phyloP scores from a whole-genome alignment of 768 basidiomycete genomes.

The Dioszegia aurantiaca region DNA sequence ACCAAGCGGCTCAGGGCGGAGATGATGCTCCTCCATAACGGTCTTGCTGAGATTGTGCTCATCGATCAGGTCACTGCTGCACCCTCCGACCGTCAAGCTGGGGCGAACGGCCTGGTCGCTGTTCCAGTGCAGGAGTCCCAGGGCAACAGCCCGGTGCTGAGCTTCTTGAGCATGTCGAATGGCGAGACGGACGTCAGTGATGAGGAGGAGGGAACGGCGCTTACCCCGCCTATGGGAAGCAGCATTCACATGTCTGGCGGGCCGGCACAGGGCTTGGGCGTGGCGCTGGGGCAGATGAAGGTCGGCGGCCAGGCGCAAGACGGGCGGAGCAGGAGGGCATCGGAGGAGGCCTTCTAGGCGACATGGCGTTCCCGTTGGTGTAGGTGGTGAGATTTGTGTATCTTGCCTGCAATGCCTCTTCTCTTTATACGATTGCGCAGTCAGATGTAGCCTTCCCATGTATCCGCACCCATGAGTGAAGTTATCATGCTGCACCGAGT shows the following conservation, averaged over 20 bases:
- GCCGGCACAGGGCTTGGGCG: not conserved
- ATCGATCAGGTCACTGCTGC: not conserved
- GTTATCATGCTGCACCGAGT: too few species aligned
- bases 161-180: conserved; percentile 5
- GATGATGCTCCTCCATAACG: conserved; percentile 24
- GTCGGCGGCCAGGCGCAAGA: not conserved
- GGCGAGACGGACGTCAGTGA: conserved; percentile 17
- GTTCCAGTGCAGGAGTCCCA: not conserved
- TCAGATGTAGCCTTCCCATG: not conserved
- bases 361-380: not conserved
- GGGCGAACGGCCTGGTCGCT: not conserved
- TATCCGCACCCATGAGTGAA: too few species aligned
- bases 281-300: not conserved
- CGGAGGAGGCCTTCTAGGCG: conserved; percentile 1
- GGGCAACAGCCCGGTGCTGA: conserved; percentile 8
- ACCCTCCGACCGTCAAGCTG: not conserved
- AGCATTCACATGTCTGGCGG: conserved; percentile 14
- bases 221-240: conserved; percentile 27
- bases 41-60: conserved; percentile 1
- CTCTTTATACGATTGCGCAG: not conserved
- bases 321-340: not conserved
- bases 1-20: conserved; percentile 25
- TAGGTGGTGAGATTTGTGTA: not conserved
- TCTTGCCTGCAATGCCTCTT: not conserved
- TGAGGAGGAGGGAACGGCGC: conserved; percentile 22